Base-by-base conservation (phyloP, 441 rosid species). In the Populus hybrid region DNA sequence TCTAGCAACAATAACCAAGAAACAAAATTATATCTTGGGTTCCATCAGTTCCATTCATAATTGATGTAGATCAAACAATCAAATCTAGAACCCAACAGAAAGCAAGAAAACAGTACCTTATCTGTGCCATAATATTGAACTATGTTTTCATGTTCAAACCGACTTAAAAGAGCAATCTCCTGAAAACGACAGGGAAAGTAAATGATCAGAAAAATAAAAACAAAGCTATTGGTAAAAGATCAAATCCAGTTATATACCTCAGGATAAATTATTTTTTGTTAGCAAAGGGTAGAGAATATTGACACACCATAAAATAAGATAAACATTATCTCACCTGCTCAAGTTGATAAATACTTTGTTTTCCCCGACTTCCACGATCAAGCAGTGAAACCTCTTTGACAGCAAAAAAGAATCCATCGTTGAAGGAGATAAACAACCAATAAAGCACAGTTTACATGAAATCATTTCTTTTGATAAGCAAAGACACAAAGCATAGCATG, bases 401-500 rank as follows among this genome's bases (percentile, higher is more conserved):
- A 71, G 99, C 98, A 78, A 95, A 92, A 88, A 94, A 94, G 92
- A 80, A 86, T 61, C 99, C 99, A 89, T 84, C 91, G 45, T 98
- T 95, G 84, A 85, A 87, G 74, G 65, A 75, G n/a, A 75, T 61
- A 73, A 33, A 76, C 33, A 63, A 21, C 69, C 42, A 75, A 79
- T 29, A 29, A 73, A 65, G 59, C 24, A 40, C 53, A 45, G 77
- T 26, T 59, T 63, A 18, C 74, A 5, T 10, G 11, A 69, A 74
- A 45, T 9, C 23, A 38, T 29, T 29, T 26, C n/a, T 61, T 61
- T 12, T 23, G 31, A 35, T 26, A 20, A 7, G 20, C 6, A 28
- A n/a, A n/a, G n/a, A n/a, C n/a, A n/a, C n/a, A n/a, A n/a, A n/a
- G n/a, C n/a, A n/a, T n/a, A n/a, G n/a, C n/a, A n/a, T n/a, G n/a